Evolutionary conservation across 495 filamentous ascomycete genomes (phyloP), one percentile per base, ranked within the genome.

Genomic region (Aspergillus leporis): DNA sequence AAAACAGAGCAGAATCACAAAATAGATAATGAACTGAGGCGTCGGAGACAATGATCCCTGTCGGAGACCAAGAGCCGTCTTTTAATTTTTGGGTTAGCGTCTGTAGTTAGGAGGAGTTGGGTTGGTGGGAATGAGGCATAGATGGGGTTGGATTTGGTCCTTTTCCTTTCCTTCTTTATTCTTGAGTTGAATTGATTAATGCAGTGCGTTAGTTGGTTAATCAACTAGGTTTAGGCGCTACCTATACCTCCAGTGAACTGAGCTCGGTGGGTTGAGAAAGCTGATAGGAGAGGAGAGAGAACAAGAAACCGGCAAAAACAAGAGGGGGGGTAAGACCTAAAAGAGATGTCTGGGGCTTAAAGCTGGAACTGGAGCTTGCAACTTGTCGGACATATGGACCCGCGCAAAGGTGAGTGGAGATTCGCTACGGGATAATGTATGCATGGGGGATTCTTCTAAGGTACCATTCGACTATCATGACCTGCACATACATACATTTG

Each of bases 11-110:
- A 53, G 19, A 53, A 13, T 40, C 45, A n/a, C 19, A 51, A 48
- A 47, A 45, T 43, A 38, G 32, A 59, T 31, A 43, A 54, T 49
- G 57, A 49, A 60, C 56, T 56, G 53, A 60, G 41, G 59, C 53
- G 40, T 56, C 56, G 55, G 62, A 58, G 58, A 51, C 51, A 59
- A 64, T 59, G 62, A 65, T 65, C 59, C 62, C 54, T 64, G 58
- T 53, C 48, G 61, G 60, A 62, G 60, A 58, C 55, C 60, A 60
- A 54, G 43, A 60, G 45, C 58, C 43, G 55, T 47, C 34, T 46
- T 51, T 41, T 51, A 51, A 51, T 59, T 34, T 28, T 32, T 59
- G 56, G 25, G 38, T 50, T 47, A 49, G 31, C 19, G 41, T 18
- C 21, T 28, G 48, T 21, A 53, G 31, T 34, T 55, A 55, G 13